Evolutionary conservation across 78 protist genomes (phyloP).

Genomic region (Pigoraptor vietnamica): DNA sequence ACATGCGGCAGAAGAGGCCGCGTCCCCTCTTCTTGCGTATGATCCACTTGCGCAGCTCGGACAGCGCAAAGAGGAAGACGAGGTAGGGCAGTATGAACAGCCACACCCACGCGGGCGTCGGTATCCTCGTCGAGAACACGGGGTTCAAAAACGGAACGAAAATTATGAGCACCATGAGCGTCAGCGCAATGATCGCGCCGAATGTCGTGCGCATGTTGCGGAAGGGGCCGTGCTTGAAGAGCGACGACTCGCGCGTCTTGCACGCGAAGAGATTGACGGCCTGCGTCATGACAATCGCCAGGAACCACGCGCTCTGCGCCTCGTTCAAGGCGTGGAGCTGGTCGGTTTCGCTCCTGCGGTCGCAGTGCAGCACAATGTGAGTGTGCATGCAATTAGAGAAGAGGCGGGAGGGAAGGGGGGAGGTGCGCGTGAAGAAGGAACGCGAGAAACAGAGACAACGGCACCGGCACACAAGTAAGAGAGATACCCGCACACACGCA

Average conservation of each 20-base stretch:
- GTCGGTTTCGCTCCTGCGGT: neutral
- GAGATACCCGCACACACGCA: neutral
- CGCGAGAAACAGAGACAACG: too few relatives aligned
- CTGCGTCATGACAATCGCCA: neutral
- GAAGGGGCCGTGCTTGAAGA: neutral
- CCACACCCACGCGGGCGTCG: neutral
- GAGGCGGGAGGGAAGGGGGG: too few relatives aligned
- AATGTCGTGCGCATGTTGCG: slow-evolving; percentile 13
- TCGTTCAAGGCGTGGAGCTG: neutral
- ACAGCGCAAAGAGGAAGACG: neutral
- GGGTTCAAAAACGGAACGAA: neutral
- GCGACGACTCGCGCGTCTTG: neutral
- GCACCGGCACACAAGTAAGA: neutral
- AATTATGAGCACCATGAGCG: neutral
- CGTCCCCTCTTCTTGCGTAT: neutral
- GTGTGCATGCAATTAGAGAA: too few relatives aligned
- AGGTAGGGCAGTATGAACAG: neutral
- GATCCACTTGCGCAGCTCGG: neutral
- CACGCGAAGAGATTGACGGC: neutral
- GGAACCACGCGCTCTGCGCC: neutral
- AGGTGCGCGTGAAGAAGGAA: too few relatives aligned
- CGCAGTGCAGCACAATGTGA: too few relatives aligned
- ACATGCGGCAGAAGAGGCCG: neutral
- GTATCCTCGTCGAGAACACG: neutral
- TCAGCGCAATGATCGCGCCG: neutral